These are phyloP conservation scores for Crithidia expoeki DNA, from an alignment of 208 protist genomes.

Conservation along the genomic window DNA sequence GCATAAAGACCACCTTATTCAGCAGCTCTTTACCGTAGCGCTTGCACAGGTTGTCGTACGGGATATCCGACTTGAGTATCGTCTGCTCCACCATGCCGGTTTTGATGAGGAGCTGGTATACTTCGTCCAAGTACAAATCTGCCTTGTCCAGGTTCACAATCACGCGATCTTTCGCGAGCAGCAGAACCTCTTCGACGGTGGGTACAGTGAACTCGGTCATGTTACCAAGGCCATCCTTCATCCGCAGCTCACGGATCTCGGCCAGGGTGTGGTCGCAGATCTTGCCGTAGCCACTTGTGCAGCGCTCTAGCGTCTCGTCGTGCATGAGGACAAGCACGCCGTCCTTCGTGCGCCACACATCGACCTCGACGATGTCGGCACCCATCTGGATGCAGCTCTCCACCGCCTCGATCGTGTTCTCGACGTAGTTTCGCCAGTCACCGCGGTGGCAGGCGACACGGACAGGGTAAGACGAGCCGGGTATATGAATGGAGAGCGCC, in stretches of 20 bases:
- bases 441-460: constrained; percentile 72
- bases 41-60: constrained; percentile 42
- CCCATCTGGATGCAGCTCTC: constrained; percentile 71
- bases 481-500: constrained; percentile 30
- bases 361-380: constrained; percentile 69
- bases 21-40: constrained; percentile 46
- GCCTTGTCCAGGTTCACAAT: constrained; percentile 76
- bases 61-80: constrained; percentile 65
- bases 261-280: constrained; percentile 56
- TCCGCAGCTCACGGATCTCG: constrained; percentile 48
- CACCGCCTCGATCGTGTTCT: constrained; percentile 78
- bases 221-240: constrained; percentile 75
- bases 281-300: constrained; percentile 45
- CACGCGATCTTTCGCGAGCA: constrained; percentile 39
- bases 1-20: constrained; percentile 67
- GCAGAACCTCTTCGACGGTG: constrained; percentile 58
- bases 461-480: constrained; percentile 37
- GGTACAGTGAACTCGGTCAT: constrained; percentile 74
- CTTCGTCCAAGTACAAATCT: constrained; percentile 60
- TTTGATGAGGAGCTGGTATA: constrained; percentile 44
- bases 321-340: constrained; percentile 68
- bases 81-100: constrained; percentile 54
- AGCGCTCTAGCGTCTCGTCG: constrained; percentile 70
- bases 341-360: constrained; percentile 67
- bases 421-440: constrained; percentile 75